Base-by-base conservation (phyloP, 768 basidiomycete species). In the Lactifluus subvellereus region DNA sequence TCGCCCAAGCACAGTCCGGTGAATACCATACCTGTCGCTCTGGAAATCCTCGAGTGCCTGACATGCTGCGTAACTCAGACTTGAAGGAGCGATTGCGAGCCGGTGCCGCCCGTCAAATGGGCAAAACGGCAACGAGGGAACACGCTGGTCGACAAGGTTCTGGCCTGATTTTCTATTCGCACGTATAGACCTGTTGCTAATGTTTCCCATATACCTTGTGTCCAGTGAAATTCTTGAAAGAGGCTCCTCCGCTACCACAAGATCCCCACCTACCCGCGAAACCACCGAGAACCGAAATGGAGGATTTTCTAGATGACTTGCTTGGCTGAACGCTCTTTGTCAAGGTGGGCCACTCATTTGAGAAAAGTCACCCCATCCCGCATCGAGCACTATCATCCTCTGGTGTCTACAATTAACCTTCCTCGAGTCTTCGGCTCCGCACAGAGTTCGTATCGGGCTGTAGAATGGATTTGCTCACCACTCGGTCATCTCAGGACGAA, bases 1-100 rank as follows among this genome's bases (percentile, higher is more conserved):
- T 81, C 6, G 89, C 89, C 0, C 89, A 91, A 62, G 90, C 91
- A 13, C 81, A 81, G 27, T 78, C 88, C 79, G 91, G 91, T 89
- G 57, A 49, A 77, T 69, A 6, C 10, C 18, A 3, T 43, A 14
- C 33, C 45, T 6, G 22, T 13, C 18, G 11, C 18, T 0, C 18
- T 4, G 27, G 14, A 47, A 22, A 38, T 38, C 16, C 58, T n/a
- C 59, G 16, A 22, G 40, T 33, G 8, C 2, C n/a, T 51, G 47
- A 37, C 30, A 38, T 37, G 5, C 13, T 45, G 37, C 48, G n/a
- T 45, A 20, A 20, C 37, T 27, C 58, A 75, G 74, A 74, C 42
- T 37, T 75, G 48, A 75, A 75, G 50, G 66, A 65, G 10, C 69
- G 74, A 9, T 72, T 74, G 37, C 66, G 72, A n/a, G 67, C 72